Conservation (phyloP, 345 rosid genomes). For the Aegle marmelos region DNA sequence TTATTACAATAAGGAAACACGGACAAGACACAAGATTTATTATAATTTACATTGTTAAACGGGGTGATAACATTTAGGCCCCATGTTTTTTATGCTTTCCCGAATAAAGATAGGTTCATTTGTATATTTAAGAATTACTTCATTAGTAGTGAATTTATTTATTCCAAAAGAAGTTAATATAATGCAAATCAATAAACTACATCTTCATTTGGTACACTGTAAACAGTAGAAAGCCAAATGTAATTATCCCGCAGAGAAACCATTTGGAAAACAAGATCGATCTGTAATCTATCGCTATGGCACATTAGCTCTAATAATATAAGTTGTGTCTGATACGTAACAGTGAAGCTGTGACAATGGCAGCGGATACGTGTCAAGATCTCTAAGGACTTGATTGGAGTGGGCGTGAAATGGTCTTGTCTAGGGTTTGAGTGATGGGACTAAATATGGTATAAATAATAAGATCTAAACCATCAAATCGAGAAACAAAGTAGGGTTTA, state of each 20-base stretch:
- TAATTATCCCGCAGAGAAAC: too few species aligned
- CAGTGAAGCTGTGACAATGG: neutral
- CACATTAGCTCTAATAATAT: too few species aligned
- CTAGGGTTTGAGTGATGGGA: constrained; percentile 13
- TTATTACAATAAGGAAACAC: neutral
- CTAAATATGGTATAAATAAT: constrained; percentile 10
- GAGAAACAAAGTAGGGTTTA: neutral
- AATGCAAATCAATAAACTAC: too few species aligned
- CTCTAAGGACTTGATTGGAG: neutral
- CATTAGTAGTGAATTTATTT: too few species aligned
- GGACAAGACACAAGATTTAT: neutral
- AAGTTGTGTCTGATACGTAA: constrained; percentile 6
- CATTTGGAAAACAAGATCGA: too few species aligned
- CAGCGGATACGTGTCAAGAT: constrained; percentile 1
- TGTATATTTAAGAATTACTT: neutral
- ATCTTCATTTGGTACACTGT: too few species aligned
- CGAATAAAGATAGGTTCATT: neutral
- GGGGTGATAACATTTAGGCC: neutral
- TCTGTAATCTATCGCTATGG: too few species aligned
- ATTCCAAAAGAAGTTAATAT: too few species aligned
- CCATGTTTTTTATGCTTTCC: neutral
- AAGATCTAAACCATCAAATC: constrained; percentile 23
- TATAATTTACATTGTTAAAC: neutral
- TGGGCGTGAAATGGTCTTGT: neutral
- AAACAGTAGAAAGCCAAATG: too few species aligned